phyloP scores from a whole-genome alignment of 75 land plant species.

The Selaginella moellendorffii region DNA sequence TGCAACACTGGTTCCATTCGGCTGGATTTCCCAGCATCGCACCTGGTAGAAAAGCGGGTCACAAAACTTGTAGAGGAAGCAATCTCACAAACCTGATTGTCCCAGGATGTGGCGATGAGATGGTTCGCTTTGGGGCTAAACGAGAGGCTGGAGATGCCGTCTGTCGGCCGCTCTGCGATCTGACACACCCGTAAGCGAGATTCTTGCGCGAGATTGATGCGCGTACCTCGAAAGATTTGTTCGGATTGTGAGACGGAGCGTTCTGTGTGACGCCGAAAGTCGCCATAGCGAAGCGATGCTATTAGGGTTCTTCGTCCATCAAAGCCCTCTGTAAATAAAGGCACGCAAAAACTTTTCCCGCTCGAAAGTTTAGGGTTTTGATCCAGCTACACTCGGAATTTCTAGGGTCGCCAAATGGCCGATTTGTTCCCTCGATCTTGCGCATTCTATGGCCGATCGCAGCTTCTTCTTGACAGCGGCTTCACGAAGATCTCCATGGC shows the following conservation, averaged over 20 bases:
- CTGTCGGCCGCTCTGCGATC: conserved; percentile 50
- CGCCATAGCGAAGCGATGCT: conserved; percentile 11
- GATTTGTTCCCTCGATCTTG: neutral
- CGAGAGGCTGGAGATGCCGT: conserved; percentile 50
- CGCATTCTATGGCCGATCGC: neutral
- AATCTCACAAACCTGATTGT: conserved; percentile 40
- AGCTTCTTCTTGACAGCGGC: neutral
- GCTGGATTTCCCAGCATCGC: conserved; percentile 72
- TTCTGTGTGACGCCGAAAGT: conserved; percentile 22
- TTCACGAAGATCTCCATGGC: neutral
- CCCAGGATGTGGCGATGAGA: conserved; percentile 63
- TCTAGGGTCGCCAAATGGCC: neutral
- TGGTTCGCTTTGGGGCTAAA: conserved; percentile 60
- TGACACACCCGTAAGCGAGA: conserved; percentile 9
- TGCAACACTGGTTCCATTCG: conserved; percentile 41
- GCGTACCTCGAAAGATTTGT: conserved; percentile 28
- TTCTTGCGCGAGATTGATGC: neutral
- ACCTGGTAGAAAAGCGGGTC: conserved; percentile 33
- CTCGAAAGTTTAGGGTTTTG: too few relatives aligned
- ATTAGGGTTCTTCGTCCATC: neutral
- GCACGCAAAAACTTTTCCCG: too few relatives aligned
- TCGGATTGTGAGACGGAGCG: conserved; percentile 22
- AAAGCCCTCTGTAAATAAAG: too few relatives aligned
- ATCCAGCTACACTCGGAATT: too few relatives aligned
- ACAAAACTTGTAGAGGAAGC: neutral